Conservation (phyloP, 106 monocot genomes). For the Dioscorea dumetorum region DNA sequence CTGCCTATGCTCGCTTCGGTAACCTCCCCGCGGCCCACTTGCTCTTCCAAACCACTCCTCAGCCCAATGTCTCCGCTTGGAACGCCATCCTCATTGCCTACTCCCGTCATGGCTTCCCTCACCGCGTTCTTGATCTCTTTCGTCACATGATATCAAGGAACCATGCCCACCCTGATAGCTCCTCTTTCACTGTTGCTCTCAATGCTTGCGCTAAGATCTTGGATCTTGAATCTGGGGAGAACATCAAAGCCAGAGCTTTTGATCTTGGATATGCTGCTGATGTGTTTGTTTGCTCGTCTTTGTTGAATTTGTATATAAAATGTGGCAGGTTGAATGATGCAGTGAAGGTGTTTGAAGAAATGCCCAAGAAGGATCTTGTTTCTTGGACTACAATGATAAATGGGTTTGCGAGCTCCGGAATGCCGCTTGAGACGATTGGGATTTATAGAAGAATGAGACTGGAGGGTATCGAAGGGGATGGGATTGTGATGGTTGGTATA, state of each 20-base stretch:
- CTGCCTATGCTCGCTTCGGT: constrained; percentile 46
- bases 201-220: constrained; percentile 39
- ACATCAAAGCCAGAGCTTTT: constrained; percentile 17
- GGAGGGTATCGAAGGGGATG: constrained; percentile 55
- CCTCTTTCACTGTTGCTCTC: constrained; percentile 51
- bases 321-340: constrained; percentile 54
- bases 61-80: constrained; percentile 25
- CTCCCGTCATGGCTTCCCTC: constrained; percentile 20
- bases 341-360: constrained; percentile 43
- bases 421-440: constrained; percentile 31
- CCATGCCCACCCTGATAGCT: constrained; percentile 35
- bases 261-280: constrained; percentile 30
- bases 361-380: constrained; percentile 60
- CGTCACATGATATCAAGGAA: constrained; percentile 12
- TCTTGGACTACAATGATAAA: constrained; percentile 79
- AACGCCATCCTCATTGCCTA: constrained; percentile 45
- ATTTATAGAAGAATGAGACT: constrained; percentile 35
- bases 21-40: constrained; percentile 24
- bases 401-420: constrained; percentile 29
- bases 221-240: constrained; percentile 36
- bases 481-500: constrained; percentile 52
- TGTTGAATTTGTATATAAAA: constrained; percentile 65
- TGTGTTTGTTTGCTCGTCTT: constrained; percentile 65
- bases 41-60: constrained; percentile 22
- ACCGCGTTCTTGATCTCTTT: constrained; percentile 31